Evolutionary conservation across 345 rosid genomes (phyloP).

Genomic region (Salix koriyanagi): DNA sequence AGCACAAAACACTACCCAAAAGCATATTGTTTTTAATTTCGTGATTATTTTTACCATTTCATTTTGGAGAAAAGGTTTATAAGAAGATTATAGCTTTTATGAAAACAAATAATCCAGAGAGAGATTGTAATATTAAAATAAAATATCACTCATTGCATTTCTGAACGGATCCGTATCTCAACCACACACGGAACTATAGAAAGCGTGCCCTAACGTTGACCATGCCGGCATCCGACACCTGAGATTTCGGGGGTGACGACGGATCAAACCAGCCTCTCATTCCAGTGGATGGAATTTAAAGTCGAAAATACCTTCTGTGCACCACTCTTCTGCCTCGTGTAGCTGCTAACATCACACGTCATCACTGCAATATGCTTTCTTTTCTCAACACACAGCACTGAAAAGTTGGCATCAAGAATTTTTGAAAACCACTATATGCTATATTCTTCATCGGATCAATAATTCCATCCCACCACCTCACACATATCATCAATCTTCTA

Average conservation of each 20-base stretch:
- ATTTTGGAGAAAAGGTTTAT: too few relatives aligned
- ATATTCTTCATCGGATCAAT: neutral
- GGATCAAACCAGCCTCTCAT: neutral
- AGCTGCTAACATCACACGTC: neutral
- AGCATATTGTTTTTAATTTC: too few relatives aligned
- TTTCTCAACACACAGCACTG: neutral
- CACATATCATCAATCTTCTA: too few relatives aligned
- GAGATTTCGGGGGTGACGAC: neutral
- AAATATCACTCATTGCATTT: too few relatives aligned
- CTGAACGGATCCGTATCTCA: too few relatives aligned
- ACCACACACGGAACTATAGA: too few relatives aligned
- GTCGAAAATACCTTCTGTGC: neutral
- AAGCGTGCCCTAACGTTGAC: constrained; percentile 11
- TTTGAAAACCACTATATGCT: neutral
- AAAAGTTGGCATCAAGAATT: neutral
- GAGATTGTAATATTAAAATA: too few relatives aligned
- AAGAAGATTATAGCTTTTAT: too few relatives aligned
- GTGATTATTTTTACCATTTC: too few relatives aligned
- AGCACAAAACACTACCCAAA: too few relatives aligned
- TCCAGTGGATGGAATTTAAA: neutral
- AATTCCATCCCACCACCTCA: neutral
- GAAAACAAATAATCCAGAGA: too few relatives aligned
- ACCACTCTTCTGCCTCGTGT: neutral
- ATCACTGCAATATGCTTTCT: neutral
- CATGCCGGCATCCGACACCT: constrained; percentile 13